Evolutionary conservation across 495 filamentous ascomycete species (phyloP), one percentile per base, ranked within the genome.

Genomic region (Chaetomium tenue): DNA sequence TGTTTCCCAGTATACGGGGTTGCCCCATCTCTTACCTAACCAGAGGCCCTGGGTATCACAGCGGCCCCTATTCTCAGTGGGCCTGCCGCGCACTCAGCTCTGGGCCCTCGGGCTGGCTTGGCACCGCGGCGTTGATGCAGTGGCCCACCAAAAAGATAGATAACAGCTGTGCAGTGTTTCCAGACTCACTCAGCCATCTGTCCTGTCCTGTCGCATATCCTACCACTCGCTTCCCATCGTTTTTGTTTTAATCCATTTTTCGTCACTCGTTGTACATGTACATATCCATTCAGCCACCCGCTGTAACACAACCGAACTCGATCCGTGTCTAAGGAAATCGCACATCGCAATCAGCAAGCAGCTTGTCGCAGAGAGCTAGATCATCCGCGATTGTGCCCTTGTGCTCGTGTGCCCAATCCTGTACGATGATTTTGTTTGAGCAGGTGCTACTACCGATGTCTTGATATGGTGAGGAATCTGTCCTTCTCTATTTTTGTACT

Each of bases 391-490:
- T n/a, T 40, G 61, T 23, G 40, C 25, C 23, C 25, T 25, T 30
- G 22, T 20, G 26, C 59, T 37, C 26, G 20, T 52, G 5, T 20
- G n/a, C 18, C 23, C 25, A 9, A 40, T 11, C 3, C n/a, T 37
- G 48, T 53, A 37, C 47, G 46, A 57, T 53, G 62, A 16, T 52
- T 18, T 44, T 60, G 47, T 46, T 33, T 30, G 47, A 44, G 55
- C 37, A 33, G 42, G 56, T 37, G 47, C 55, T 42, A 52, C 30
- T 15, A 0, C 33, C 16, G 15, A 64, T 64, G 47, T 30, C 37
- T 28, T 64, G 54, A 50, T 58, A 51, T 39, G 53, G 61, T 63
- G 50, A 63, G 42, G 9, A 2, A 20, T 1, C 52, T 2, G 25
- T 15, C 16, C 9, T 15, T 52, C 7, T 22, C 9, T 52, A 15